phyloP scores from a whole-genome alignment of 129 eudicot genomes.

The Erigeron canadensis region DNA sequence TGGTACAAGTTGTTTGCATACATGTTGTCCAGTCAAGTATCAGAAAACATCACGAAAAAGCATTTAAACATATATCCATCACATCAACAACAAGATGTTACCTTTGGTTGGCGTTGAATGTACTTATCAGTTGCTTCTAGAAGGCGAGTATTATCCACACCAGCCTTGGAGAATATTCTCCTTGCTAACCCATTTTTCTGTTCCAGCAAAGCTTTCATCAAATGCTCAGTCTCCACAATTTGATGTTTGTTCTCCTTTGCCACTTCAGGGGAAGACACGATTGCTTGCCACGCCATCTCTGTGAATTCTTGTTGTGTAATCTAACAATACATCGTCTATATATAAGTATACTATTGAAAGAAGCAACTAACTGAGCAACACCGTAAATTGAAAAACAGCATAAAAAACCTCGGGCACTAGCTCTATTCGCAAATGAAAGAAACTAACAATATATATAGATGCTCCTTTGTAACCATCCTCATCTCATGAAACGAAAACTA shows the following conservation, averaged over 20 bases:
- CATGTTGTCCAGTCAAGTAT: not conserved
- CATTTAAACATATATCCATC: not conserved
- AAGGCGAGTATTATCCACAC: slow-evolving; percentile 86
- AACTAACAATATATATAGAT: not conserved
- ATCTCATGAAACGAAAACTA: not conserved
- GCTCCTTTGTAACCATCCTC: slow-evolving; percentile 6
- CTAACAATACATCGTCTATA: slow-evolving; percentile 37
- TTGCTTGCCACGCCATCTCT: slow-evolving; percentile 99
- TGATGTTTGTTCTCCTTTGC: slow-evolving; percentile 96
- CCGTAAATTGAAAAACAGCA: too few relatives aligned
- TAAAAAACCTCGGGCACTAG: too few relatives aligned
- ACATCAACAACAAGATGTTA: slow-evolving; percentile 15
- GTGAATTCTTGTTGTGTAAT: slow-evolving; percentile 91
- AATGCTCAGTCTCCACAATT: slow-evolving; percentile 94
- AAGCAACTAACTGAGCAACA: not conserved
- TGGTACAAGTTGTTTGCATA: too few relatives aligned
- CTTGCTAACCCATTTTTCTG: slow-evolving; percentile 97
- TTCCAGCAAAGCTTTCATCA: slow-evolving; percentile 88
- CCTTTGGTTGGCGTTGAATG: slow-evolving; percentile 94
- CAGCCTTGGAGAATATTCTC: slow-evolving; percentile 85
- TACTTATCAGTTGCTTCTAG: slow-evolving; percentile 89
- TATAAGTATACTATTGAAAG: not conserved
- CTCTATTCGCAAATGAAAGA: not conserved
- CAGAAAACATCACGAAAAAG: not conserved
- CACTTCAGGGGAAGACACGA: slow-evolving; percentile 90